These are phyloP conservation scores for Phytophthora podocarpi DNA, from an alignment of 352 stramenopile species.

Conservation along the genomic window DNA sequence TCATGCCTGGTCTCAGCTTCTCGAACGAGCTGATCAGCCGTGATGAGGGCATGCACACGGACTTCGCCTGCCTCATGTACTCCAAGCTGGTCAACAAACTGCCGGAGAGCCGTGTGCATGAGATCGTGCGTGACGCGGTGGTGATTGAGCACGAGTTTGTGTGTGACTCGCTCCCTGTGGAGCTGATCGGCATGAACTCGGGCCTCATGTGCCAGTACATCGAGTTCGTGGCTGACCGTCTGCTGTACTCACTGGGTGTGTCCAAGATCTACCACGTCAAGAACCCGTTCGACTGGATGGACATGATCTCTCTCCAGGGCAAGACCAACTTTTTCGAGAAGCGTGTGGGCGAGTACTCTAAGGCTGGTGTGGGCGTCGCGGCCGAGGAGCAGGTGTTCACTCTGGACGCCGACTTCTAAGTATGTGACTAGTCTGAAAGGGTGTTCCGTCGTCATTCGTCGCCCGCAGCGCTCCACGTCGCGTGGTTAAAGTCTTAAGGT, in stretches of 20 bases:
- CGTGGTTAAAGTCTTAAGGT: slow-evolving; percentile 30
- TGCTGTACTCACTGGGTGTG: slow-evolving; percentile 93
- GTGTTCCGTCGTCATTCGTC: slow-evolving; percentile 1
- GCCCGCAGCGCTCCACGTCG: slow-evolving; percentile 15
- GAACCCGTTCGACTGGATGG: slow-evolving; percentile 99
- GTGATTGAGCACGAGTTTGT: slow-evolving; percentile 99
- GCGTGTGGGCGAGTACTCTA: slow-evolving; percentile 98
- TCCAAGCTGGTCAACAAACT: slow-evolving; percentile 98
- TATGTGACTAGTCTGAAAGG: not conserved
- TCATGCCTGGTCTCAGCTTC: slow-evolving; percentile 99
- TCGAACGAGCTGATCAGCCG: slow-evolving; percentile 99
- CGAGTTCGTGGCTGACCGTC: slow-evolving; percentile 97
- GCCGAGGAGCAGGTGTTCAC: slow-evolving; percentile 92
- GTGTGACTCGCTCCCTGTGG: slow-evolving; percentile 95
- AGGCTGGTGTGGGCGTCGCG: slow-evolving; percentile 94
- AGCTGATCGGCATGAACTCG: slow-evolving; percentile 99
- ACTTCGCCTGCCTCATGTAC: slow-evolving; percentile 99
- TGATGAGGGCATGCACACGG: slow-evolving; percentile 98
- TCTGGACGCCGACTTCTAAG: slow-evolving; percentile 94
- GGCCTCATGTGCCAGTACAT: slow-evolving; percentile 99
- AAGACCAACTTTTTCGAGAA: slow-evolving; percentile 99
- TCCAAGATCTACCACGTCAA: slow-evolving; percentile 93
- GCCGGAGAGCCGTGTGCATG: slow-evolving; percentile 89
- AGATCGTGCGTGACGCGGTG: slow-evolving; percentile 97
- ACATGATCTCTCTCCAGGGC: slow-evolving; percentile 98